A percentile compares a stretch with the other conserved stretches of the same genome.
Conservation (phyloP, 2,329 filamentous ascomycete species). For the Pseudopyricularia javanii region DNA sequence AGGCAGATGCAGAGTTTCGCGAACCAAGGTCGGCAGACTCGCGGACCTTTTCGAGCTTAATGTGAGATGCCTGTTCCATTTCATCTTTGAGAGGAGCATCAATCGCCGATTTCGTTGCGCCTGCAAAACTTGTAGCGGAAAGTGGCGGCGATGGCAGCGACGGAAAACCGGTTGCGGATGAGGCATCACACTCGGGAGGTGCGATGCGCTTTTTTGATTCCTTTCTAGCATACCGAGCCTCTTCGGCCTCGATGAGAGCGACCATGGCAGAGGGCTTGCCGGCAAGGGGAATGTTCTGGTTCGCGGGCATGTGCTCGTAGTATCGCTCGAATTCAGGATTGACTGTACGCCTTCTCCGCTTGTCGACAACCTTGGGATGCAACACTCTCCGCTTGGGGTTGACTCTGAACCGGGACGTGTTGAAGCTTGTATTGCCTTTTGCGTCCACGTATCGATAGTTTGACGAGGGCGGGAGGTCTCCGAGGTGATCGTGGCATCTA, state of each 20-base stretch:
- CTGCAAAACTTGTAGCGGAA: not conserved
- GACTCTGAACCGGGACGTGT: not conserved
- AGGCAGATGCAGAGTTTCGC: not conserved
- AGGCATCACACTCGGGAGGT: not conserved
- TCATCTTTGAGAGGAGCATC: not conserved
- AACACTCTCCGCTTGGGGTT: not conserved
- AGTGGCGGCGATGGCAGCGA: not conserved
- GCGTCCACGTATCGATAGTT: not conserved
- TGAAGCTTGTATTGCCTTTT: not conserved
- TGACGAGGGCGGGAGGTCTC: not conserved
- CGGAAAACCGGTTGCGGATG: not conserved
- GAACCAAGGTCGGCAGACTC: not conserved
- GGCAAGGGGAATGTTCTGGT: constrained; percentile 9
- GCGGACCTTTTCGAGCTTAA: not conserved
- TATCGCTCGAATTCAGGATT: not conserved
- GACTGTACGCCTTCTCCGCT: not conserved
- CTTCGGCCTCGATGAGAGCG: not conserved
- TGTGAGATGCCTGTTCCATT: not conserved
- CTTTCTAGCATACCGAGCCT: not conserved
- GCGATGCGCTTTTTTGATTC: not conserved
- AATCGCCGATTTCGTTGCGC: not conserved
- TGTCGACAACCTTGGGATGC: constrained; percentile 4
- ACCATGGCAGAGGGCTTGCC: constrained; percentile 2
- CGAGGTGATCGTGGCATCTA: not conserved
- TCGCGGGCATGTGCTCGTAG: constrained; percentile 3